phyloP scores from a whole-genome alignment of 192 early-diverging fungal species.

The Coemansia sp. region DNA sequence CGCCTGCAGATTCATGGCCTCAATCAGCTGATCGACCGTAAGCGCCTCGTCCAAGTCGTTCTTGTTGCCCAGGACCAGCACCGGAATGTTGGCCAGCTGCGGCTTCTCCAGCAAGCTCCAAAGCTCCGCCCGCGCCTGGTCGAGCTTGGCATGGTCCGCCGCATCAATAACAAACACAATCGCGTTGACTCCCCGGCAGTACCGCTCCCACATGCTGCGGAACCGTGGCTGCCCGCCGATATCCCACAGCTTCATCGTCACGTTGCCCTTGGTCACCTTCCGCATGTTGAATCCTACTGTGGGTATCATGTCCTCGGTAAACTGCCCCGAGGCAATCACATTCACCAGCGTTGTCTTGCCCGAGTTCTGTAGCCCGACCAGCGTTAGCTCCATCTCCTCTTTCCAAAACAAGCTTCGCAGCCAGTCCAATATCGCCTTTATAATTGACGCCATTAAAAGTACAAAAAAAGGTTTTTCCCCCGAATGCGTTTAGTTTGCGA shows the following conservation, averaged over 20 bases:
- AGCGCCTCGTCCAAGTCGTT: slow-evolving; percentile 91
- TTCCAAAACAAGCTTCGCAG: slow-evolving; percentile 79
- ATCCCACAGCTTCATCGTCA: slow-evolving; percentile 99
- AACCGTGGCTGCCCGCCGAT: slow-evolving; percentile 98
- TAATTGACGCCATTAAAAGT: slow-evolving; percentile 46
- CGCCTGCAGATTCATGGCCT: slow-evolving; percentile 83
- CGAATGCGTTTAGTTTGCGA: background rate
- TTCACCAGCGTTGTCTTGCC: slow-evolving; percentile 86
- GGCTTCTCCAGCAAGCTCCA: slow-evolving; percentile 90
- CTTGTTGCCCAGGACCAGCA: slow-evolving; percentile 98
- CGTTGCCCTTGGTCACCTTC: slow-evolving; percentile 87
- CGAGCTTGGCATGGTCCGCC: slow-evolving; percentile 91
- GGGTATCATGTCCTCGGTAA: slow-evolving; percentile 88
- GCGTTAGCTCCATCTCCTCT: slow-evolving; percentile 87
- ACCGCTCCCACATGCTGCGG: slow-evolving; percentile 93
- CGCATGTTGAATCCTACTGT: slow-evolving; percentile 99
- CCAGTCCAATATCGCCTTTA: slow-evolving; percentile 59
- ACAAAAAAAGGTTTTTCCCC: slow-evolving; percentile 1
- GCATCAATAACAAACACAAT: slow-evolving; percentile 99
- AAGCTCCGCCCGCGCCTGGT: slow-evolving; percentile 88
- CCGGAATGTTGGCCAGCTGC: slow-evolving; percentile 87
- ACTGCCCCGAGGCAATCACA: slow-evolving; percentile 82
- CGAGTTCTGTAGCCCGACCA: slow-evolving; percentile 84
- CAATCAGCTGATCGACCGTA: slow-evolving; percentile 84
- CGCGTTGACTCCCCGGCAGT: slow-evolving; percentile 90